Conservation (phyloP, 1,284 basidiomycete species). For the Trichosporon inkin region DNA sequence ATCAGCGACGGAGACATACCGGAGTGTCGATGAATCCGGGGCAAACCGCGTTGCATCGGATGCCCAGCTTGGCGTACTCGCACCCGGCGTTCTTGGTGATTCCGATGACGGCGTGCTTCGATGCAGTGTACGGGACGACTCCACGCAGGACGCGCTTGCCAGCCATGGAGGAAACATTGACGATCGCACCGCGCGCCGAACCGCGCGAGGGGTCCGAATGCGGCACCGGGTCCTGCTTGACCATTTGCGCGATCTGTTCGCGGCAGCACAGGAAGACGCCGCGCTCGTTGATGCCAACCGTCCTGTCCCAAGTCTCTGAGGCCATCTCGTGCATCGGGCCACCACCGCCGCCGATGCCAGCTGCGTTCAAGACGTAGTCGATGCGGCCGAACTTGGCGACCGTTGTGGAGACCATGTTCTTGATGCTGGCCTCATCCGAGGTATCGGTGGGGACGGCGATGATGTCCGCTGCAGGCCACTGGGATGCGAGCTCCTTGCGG, state of each 20-base stretch:
- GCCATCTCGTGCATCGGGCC: neutral
- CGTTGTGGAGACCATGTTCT: constrained; percentile 6
- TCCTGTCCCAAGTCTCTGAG: constrained; percentile 28
- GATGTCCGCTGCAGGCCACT: neutral
- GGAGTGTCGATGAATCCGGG: constrained; percentile 14
- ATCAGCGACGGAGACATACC: neutral
- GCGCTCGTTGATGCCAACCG: constrained; percentile 30
- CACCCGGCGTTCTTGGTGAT: constrained; percentile 14
- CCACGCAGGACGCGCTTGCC: neutral
- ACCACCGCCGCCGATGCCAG: constrained; percentile 12
- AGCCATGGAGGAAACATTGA: constrained; percentile 18
- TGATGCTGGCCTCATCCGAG: constrained; percentile 16
- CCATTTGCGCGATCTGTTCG: constrained; percentile 23
- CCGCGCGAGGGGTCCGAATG: neutral
- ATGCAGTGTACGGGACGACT: constrained; percentile 6
- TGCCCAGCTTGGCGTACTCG: constrained; percentile 15
- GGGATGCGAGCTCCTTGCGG: neutral
- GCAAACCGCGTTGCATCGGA: constrained; percentile 21
- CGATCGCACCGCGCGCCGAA: constrained; percentile 22
- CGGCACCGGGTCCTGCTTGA: constrained; percentile 14
- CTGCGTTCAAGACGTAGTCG: constrained; percentile 38
- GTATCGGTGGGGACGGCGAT: constrained; percentile 15
- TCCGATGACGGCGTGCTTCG: constrained; percentile 22
- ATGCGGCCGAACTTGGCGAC: constrained; percentile 29
- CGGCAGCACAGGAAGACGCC: constrained; percentile 24